Evolutionary conservation across 805 yeast species (phyloP).

Genomic region (Kluyveromyces siamensis): DNA sequence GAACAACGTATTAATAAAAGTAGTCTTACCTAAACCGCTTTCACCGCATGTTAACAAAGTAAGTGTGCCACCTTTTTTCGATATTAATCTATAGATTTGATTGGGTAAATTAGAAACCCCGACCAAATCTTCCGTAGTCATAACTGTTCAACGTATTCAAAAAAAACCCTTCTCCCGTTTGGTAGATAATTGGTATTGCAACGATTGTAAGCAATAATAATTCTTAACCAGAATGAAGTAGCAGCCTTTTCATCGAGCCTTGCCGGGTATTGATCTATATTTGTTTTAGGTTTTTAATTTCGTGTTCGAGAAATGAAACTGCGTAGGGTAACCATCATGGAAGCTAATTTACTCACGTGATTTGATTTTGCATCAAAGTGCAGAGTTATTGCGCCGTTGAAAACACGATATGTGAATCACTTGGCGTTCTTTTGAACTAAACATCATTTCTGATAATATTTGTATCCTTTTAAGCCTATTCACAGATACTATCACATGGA

Average conservation of each 20-base stretch:
- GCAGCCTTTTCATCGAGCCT: no score
- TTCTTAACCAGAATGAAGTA: no score
- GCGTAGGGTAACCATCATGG: neutral
- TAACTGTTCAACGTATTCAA: neutral
- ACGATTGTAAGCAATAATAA: neutral
- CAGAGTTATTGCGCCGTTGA: no score
- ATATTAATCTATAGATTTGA: slow-evolving; percentile 68
- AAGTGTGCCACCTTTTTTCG: slow-evolving; percentile 66
- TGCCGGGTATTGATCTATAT: neutral
- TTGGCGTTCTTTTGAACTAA: no score
- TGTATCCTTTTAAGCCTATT: no score
- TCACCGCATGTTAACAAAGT: slow-evolving; percentile 87
- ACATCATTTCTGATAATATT: no score
- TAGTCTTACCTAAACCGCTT: slow-evolving; percentile 87
- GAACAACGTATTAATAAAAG: slow-evolving; percentile 78
- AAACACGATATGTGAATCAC: no score
- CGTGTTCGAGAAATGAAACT: neutral
- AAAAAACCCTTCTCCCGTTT: neutral
- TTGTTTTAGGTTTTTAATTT: neutral
- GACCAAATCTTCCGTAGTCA: slow-evolving; percentile 32
- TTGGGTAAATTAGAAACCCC: slow-evolving; percentile 69
- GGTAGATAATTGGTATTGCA: neutral
- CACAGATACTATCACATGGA: neutral
- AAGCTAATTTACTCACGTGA: no score
- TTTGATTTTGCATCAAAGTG: no score